Conservation (phyloP, 2,329 filamentous ascomycete species). For the Nothophoma quercina region DNA sequence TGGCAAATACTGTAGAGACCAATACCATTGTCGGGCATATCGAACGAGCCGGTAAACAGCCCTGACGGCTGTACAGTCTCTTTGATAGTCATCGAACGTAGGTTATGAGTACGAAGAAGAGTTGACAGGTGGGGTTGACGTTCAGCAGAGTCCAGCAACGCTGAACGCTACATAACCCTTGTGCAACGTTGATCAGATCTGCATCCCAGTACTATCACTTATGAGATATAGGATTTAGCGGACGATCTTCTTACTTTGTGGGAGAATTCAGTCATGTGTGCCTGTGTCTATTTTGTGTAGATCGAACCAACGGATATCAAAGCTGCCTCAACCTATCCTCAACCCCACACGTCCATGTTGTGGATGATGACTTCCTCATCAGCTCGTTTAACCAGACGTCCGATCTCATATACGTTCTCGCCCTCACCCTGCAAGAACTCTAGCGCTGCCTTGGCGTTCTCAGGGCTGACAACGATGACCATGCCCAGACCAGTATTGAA, state of each 20-base stretch:
- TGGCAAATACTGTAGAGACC: too few species aligned
- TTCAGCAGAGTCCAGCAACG: too few species aligned
- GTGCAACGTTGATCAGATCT: too few species aligned
- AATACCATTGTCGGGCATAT: too few species aligned
- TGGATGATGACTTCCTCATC: conserved; percentile 60
- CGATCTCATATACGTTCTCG: conserved; percentile 80
- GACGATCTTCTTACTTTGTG: neutral
- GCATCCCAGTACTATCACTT: neutral
- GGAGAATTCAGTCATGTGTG: neutral
- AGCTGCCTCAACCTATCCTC: neutral
- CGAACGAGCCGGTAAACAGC: too few species aligned
- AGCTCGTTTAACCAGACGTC: conserved; percentile 69
- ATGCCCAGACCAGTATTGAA: conserved; percentile 97
- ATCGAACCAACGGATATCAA: conserved; percentile 8
- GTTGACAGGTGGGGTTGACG: too few species aligned
- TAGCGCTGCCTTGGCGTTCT: conserved; percentile 67
- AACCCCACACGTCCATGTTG: conserved; percentile 62
- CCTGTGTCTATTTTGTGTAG: conserved; percentile 9
- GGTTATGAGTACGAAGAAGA: too few species aligned
- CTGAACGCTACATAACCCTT: too few species aligned
- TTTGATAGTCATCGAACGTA: too few species aligned
- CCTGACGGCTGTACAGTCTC: too few species aligned
- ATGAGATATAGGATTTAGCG: neutral
- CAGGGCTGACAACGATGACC: conserved; percentile 79
- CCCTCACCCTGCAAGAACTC: conserved; percentile 69